These are phyloP conservation scores for Dactylellina parvicollis DNA, from an alignment of 2,329 filamentous ascomycete genomes.

Conservation along the genomic window DNA sequence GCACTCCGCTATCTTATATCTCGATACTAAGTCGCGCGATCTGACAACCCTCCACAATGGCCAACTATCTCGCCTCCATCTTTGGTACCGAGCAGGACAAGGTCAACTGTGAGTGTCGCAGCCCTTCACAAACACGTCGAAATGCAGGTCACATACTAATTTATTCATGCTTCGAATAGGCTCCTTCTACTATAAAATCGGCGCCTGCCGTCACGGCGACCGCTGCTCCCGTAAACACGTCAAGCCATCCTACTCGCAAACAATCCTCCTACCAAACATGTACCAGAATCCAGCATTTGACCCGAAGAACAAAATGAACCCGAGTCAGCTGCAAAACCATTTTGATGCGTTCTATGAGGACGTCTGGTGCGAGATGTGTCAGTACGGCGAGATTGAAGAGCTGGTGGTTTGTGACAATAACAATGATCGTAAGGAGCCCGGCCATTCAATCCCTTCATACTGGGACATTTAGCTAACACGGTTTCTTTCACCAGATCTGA, in stretches of 20 bases:
- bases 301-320: slow-evolving; percentile 95
- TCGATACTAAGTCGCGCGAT: slow-evolving; percentile 14
- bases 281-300: slow-evolving; percentile 99
- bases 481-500: slow-evolving; percentile 72
- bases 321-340: slow-evolving; percentile 95
- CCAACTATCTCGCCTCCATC: slow-evolving; percentile 98
- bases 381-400: slow-evolving; percentile 97
- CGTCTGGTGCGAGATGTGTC: slow-evolving; percentile 99
- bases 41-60: slow-evolving; percentile 66
- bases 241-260: slow-evolving; percentile 97
- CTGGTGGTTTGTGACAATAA: slow-evolving; percentile 99
- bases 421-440: slow-evolving; percentile 79
- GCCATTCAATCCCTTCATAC: slow-evolving; percentile 1
- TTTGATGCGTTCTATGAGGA: slow-evolving; percentile 99
- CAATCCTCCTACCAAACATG: slow-evolving; percentile 95
- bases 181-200: slow-evolving; percentile 99
- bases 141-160: slow-evolving; percentile 69
- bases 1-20: not conserved
- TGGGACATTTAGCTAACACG: not conserved
- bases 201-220: slow-evolving; percentile 97
- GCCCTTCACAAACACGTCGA: slow-evolving; percentile 60
- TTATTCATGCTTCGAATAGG: slow-evolving; percentile 60
- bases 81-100: slow-evolving; percentile 99
- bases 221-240: slow-evolving; percentile 98
- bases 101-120: slow-evolving; percentile 59